These are phyloP conservation scores for Chytriomyces hyalinus DNA, from an alignment of 192 early-diverging fungal species.

Conservation along the genomic window DNA sequence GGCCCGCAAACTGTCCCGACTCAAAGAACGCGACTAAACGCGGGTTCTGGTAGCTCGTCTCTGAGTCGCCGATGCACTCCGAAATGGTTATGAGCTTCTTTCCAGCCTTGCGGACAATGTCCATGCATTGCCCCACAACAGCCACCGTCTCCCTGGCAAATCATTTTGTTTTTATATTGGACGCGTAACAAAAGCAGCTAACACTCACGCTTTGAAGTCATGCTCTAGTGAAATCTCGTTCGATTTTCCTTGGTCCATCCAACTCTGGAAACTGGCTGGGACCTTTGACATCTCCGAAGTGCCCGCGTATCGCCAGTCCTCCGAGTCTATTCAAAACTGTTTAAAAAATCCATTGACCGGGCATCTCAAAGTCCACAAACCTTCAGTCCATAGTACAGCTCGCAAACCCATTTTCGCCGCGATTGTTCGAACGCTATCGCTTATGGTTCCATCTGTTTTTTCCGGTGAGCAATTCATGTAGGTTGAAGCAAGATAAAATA, in stretches of 20 bases:
- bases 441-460: slow-evolving; percentile 27
- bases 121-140: neutral
- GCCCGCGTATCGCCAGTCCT: slow-evolving; percentile 26
- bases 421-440: slow-evolving; percentile 63
- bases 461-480: too few relatives aligned
- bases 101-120: slow-evolving; percentile 7
- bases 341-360: too few relatives aligned
- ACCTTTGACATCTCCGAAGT: neutral
- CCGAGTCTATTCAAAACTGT: slow-evolving; percentile 27
- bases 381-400: slow-evolving; percentile 42
- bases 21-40: neutral
- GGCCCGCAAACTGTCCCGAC: slow-evolving; percentile 8
- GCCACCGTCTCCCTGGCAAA: neutral
- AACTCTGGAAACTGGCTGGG: slow-evolving; percentile 2
- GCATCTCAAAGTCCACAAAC: too few relatives aligned
- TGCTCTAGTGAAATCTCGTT: slow-evolving; percentile 1
- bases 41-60: neutral
- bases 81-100: neutral
- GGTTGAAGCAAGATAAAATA: too few relatives aligned
- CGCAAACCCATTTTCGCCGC: slow-evolving; percentile 57
- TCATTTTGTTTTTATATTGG: neutral
- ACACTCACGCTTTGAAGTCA: neutral
- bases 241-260: slow-evolving; percentile 5
- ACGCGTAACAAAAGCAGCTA: neutral
- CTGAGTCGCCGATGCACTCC: neutral